Percentiles rank a stretch among this genome's conserved stretches.
Conservation (phyloP, 768 basidiomycete genomes). For the Kwoniella pini region DNA sequence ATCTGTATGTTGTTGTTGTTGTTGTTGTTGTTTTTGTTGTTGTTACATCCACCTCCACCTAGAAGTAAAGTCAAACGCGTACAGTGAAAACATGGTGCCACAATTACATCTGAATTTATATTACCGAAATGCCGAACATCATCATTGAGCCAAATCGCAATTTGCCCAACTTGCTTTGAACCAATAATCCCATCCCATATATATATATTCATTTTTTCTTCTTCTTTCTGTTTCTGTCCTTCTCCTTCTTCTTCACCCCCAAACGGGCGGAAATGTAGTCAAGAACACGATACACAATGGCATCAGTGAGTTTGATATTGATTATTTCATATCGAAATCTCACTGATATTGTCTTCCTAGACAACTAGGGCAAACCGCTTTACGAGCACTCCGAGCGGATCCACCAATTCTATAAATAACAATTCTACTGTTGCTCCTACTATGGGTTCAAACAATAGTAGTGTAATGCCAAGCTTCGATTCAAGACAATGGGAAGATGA, state of each 20-base stretch:
- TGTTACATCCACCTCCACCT: neutral
- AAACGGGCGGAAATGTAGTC: constrained; percentile 24
- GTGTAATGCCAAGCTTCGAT: constrained; percentile 10
- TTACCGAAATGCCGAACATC: constrained; percentile 6
- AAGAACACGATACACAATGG: constrained; percentile 11
- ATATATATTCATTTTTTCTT: neutral
- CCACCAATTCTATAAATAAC: neutral
- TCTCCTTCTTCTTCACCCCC: constrained; percentile 1
- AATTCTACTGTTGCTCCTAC: neutral
- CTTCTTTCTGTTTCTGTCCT: constrained; percentile 8
- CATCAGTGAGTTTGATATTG: constrained; percentile 15
- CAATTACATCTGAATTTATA: neutral
- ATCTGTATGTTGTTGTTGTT: too few species aligned
- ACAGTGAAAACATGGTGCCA: neutral
- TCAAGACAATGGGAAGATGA: constrained; percentile 67
- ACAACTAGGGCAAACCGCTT: neutral
- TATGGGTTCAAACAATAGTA: too few species aligned
- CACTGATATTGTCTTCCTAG: neutral
- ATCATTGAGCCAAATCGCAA: neutral
- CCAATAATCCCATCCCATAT: too few species aligned
- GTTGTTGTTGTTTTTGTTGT: constrained; percentile 6
- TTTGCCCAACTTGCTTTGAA: too few species aligned
- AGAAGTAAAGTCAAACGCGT: neutral
- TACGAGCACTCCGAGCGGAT: neutral
- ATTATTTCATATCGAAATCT: neutral